phyloP scores from a whole-genome alignment of 2,329 filamentous ascomycete species.

The Cordyceps militaris region DNA sequence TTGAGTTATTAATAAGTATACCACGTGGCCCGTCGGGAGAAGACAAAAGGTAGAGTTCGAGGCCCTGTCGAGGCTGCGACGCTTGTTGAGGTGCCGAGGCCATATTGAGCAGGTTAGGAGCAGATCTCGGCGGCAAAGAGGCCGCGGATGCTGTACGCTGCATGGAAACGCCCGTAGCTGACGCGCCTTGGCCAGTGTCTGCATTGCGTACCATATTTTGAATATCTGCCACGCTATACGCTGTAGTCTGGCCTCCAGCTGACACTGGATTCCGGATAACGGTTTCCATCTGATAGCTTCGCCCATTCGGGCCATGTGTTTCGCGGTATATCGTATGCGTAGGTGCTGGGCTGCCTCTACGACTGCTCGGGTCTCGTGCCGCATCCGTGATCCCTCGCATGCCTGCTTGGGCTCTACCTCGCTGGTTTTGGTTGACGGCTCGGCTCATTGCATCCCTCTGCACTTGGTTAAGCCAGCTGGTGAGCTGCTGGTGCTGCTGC shows the following conservation, averaged over 20 bases:
- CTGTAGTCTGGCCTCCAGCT: slow-evolving; percentile 18
- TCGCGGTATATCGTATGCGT: slow-evolving; percentile 28
- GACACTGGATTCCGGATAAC: slow-evolving; percentile 21
- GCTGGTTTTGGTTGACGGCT: slow-evolving; percentile 37
- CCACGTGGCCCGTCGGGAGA: slow-evolving; percentile 54
- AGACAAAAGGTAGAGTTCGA: slow-evolving; percentile 53
- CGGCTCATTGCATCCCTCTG: slow-evolving; percentile 39
- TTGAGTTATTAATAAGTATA: slow-evolving; percentile 46
- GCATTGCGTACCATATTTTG: slow-evolving; percentile 39
- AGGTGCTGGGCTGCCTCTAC: slow-evolving; percentile 26
- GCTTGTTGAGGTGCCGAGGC: slow-evolving; percentile 17
- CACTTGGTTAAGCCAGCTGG: slow-evolving; percentile 39
- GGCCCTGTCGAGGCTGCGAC: slow-evolving; percentile 24
- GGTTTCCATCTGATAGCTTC: slow-evolving; percentile 30
- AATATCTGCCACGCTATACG: slow-evolving; percentile 36
- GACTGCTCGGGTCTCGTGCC: slow-evolving; percentile 16
- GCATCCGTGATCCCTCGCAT: slow-evolving; percentile 34
- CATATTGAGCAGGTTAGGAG: slow-evolving; percentile 23
- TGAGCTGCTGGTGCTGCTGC: slow-evolving; percentile 35
- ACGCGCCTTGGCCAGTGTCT: slow-evolving; percentile 38
- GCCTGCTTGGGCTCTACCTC: slow-evolving; percentile 32
- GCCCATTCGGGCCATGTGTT: slow-evolving; percentile 26
- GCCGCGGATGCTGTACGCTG: slow-evolving; percentile 43
- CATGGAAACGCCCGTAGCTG: slow-evolving; percentile 44
- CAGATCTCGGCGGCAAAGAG: slow-evolving; percentile 33